Evolutionary conservation across 2,329 filamentous ascomycete species (phyloP), one percentile per base, ranked within the genome.

Genomic region (Penicillium sp.): DNA sequence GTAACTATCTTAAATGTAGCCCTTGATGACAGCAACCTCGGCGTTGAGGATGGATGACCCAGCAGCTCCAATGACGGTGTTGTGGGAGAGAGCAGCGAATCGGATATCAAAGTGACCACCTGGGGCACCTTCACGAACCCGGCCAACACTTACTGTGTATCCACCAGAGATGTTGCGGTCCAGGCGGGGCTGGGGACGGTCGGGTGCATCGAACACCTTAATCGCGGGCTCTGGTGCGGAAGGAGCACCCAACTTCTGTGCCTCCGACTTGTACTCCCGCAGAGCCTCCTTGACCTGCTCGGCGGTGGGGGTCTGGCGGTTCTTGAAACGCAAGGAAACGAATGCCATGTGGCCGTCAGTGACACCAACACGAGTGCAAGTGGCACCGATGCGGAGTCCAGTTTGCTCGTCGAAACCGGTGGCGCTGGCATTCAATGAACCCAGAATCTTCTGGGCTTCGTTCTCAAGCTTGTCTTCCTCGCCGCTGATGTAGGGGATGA

Each of bases 401-500:
- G 80, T 76, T 75, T 95, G 90, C 71, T 94, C 87, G 50, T 86
- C 79, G 65, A 97, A 92, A 13, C 85, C 88, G 6, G 89, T 92
- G 18, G 83, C 81, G 18, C 89, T 86, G 39, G 77, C 75, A 68
- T 90, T 90, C 66, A 97, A 78, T 34, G 74, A 74, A 50, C 94
- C 93, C 3, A 97, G 82, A 66, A 97, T 97, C 84, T 97, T 97
- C 68, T 90, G 89, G 2, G 94, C 92, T 76, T 97, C 94, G 3
- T 89, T 89, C 80, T 96, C 90, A 31, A 97, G 85, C 81, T 97
- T 97, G 75, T 96, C 92, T 75, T 97, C 94, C 77, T 97, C 94
- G 56, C 92, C 92, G 1, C 84, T 82, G 72, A 97, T 99, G 76
- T 85, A 97, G 9, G 94, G 94, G 43, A 99, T 90, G 2, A 97